Base-by-base conservation (phyloP, 2,329 filamentous ascomycete species). In the Cordyceps sp. region DNA sequence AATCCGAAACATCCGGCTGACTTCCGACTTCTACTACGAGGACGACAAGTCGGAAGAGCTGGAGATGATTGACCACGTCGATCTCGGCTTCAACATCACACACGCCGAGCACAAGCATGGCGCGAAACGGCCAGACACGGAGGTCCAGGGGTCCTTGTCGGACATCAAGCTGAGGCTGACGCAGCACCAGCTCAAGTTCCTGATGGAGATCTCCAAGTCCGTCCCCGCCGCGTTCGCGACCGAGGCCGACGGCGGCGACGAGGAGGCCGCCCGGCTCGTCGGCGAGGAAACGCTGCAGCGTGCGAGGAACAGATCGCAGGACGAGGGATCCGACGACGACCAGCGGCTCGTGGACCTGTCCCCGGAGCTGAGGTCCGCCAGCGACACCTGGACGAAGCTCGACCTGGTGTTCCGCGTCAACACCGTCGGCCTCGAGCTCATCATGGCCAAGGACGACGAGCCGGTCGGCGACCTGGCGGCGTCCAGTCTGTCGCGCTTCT, bases 21-120 rank as follows among this genome's bases (percentile, higher is more conserved):
- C 84, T 0, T 96, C 88, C 0, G 76, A 83, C 33, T 84, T 96
- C 46, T 72, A 93, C 49, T 96, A 92, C 44, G 54, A 71, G 0
- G 65, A 75, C 3, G 70, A 74, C 22, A 57, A 69, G 35, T 72
- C 73, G 0, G 90, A 98, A 52, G 85, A 93, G 50, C 63, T 98
- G 7, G 84, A 98, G 50, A 79, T 99, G 61, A 93, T 99, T 43
- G 86, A 98, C 46, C 85, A 94, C 44, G 85, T 98, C 10, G 90
- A 98, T 49, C 62, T 99, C 17, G 82, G 81, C 30, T 94, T 98
- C 57, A 82, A 81, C 37, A 77, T 98, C 40, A 92, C 80, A 3
- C 88, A 94, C 53, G 73, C 86, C 1, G 88, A 96, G 48, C 90
- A 98, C 49, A 75, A 73, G 42, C 54, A 70, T 21, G 80, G 79